Evolutionary conservation across 2,329 filamentous ascomycete genomes (phyloP).

Genomic region (Aspergillus udagawae): DNA sequence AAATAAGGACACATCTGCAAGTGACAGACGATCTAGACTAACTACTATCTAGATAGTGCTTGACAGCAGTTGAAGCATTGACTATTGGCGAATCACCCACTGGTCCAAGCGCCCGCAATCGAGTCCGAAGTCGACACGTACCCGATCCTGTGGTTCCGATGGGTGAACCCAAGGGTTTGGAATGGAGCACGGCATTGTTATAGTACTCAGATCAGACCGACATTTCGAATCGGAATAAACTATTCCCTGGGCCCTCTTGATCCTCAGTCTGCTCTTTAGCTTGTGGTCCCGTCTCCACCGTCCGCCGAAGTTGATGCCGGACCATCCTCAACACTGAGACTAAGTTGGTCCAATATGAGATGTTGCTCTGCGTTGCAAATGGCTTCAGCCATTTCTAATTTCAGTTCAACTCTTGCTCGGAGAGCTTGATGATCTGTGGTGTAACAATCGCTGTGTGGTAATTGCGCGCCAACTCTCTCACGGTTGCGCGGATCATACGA

Average conservation of each 20-base stretch:
- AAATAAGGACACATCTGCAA: background rate
- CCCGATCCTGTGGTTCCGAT: background rate
- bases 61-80: background rate
- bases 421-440: slow-evolving; percentile 1
- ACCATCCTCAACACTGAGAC: background rate
- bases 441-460: slow-evolving; percentile 8
- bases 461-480: background rate
- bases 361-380: background rate
- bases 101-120: background rate
- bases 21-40: background rate
- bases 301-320: background rate
- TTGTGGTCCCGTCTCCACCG: background rate
- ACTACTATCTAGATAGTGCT: background rate
- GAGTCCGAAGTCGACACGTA: background rate
- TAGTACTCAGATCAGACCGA: background rate
- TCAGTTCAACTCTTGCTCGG: background rate
- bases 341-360: background rate
- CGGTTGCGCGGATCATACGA: background rate
- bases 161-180: background rate
- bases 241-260: background rate
- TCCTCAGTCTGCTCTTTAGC: background rate
- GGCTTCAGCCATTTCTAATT: background rate
- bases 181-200: background rate
- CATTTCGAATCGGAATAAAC: background rate
- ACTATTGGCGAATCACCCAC: background rate